Evolutionary conservation across 1,284 basidiomycete genomes (phyloP).

Genomic region (Mycocalia duriaeana): DNA sequence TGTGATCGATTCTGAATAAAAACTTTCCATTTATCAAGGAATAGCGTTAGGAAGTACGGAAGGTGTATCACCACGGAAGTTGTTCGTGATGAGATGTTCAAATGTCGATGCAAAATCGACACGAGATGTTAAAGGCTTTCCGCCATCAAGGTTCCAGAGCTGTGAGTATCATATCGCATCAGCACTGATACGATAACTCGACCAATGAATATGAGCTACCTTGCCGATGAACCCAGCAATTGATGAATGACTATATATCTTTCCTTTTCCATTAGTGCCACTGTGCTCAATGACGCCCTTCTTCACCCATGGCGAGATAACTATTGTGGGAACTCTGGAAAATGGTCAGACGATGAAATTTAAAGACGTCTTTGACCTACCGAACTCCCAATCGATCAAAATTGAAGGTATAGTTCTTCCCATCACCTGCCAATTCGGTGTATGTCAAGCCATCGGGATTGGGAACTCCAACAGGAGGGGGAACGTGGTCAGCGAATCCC

Average conservation of each 20-base stretch:
- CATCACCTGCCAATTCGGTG: slow-evolving; percentile 14
- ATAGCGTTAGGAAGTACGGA: slow-evolving; percentile 3
- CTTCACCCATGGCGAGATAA: slow-evolving; percentile 8
- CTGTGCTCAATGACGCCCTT: slow-evolving; percentile 7
- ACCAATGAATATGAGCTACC: background rate
- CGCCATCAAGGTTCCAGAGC: slow-evolving; percentile 9
- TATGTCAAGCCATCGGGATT: slow-evolving; percentile 12
- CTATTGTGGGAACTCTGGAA: slow-evolving; percentile 4
- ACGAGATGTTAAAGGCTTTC: slow-evolving; percentile 3
- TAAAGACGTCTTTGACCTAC: background rate
- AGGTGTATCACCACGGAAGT: slow-evolving; percentile 5
- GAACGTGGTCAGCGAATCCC: slow-evolving; percentile 20
- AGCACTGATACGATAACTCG: background rate
- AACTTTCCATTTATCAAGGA: background rate
- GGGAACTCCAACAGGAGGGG: slow-evolving; percentile 14
- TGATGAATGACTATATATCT: slow-evolving; percentile 7
- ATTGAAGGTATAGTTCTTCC: slow-evolving; percentile 14
- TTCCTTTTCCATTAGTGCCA: slow-evolving; percentile 4
- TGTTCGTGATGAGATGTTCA: slow-evolving; percentile 9
- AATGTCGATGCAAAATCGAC: slow-evolving; percentile 7
- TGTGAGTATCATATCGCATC: background rate
- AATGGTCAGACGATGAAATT: no score
- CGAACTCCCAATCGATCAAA: slow-evolving; percentile 15
- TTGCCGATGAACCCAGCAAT: slow-evolving; percentile 7
- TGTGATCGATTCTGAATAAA: no score